phyloP scores from a whole-genome alignment of 1,284 basidiomycete genomes.

The Vanrija humicola region DNA sequence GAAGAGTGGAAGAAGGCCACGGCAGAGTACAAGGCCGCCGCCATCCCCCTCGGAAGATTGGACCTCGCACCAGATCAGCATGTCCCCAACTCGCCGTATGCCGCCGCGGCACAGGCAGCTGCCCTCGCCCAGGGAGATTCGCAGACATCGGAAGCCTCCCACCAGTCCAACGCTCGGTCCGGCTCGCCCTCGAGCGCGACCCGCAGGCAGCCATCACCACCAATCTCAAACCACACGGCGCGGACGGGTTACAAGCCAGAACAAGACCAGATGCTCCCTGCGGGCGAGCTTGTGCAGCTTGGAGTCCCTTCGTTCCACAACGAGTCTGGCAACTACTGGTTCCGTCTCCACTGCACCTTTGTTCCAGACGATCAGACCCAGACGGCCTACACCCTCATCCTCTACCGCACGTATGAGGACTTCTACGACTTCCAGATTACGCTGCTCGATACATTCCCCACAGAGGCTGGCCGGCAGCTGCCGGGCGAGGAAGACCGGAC shows the following conservation, averaged over 20 bases:
- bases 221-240: conserved; percentile 7
- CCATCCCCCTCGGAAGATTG: conserved; percentile 87
- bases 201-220: conserved; percentile 6
- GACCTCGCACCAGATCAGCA: conserved; percentile 57
- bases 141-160: conserved; percentile 9
- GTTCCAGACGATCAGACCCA: conserved; percentile 67
- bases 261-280: conserved; percentile 55
- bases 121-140: conserved; percentile 5
- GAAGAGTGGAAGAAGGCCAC: conserved; percentile 98
- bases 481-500: conserved; percentile 39
- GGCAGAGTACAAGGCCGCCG: conserved; percentile 91
- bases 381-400: conserved; percentile 72
- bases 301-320: conserved; percentile 93
- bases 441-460: conserved; percentile 78
- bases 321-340: conserved; percentile 97
- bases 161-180: background rate
- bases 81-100: conserved; percentile 42
- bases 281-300: conserved; percentile 81
- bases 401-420: conserved; percentile 95
- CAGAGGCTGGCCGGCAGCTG: conserved; percentile 70
- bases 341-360: conserved; percentile 84
- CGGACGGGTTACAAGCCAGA: conserved; percentile 32
- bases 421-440: conserved; percentile 97
- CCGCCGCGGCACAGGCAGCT: conserved; percentile 12
- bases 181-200: conserved; percentile 2